Evolutionary conservation across 352 stramenopile genomes (phyloP), one percentile per base, ranked within the genome.

Genomic region (Peronosclerospora sorghi): DNA sequence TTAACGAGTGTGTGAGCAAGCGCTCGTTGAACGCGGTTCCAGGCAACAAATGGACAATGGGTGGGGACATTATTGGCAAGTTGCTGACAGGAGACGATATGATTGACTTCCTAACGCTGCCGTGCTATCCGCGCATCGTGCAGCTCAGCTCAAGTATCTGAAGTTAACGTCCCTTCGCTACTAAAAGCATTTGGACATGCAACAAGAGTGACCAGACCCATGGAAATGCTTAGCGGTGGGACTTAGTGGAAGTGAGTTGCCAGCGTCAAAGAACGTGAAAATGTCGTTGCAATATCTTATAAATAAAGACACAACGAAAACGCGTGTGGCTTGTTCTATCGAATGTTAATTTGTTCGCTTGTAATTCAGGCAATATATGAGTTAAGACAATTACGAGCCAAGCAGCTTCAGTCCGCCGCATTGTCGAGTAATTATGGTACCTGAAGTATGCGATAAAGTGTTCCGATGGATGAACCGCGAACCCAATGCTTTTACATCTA

Each of bases 61-160:
- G 68, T 13, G 68, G 69, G 17, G 54, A 82, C 4, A 60, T 90
- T 18, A 64, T 90, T 18, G 63, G 66, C 48, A 83, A 85, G 41
- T 62, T 85, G 18, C 53, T 90, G 36, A 85, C 74, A 24, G 73
- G 58, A 39, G 73, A 85, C 53, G 59, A 79, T 35, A 86, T 90
- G 69, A 73, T 76, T 29, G 74, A 90, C 52, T 90, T 90, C 52
- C 53, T 90, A 8, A 90, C 78, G 35, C 59, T 87, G 41, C 73
- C 75, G 43, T 87, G 74, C 68, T 90, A 90, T 65, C 74, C 74
- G 39, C 73, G 81, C 48, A 79, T 90, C 39, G 71, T 86, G 53
- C 57, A 84, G 65, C 46, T 87, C 30, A 62, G 66, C 45, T 67
- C 73, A 12, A 72, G 64, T 35, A 76, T 86, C 35, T 86, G 72